A percentile compares a stretch with the other conserved stretches of the same genome.
phyloP scores from a whole-genome alignment of 371 early-diverging fungal genomes.

The Mucor indicus region DNA sequence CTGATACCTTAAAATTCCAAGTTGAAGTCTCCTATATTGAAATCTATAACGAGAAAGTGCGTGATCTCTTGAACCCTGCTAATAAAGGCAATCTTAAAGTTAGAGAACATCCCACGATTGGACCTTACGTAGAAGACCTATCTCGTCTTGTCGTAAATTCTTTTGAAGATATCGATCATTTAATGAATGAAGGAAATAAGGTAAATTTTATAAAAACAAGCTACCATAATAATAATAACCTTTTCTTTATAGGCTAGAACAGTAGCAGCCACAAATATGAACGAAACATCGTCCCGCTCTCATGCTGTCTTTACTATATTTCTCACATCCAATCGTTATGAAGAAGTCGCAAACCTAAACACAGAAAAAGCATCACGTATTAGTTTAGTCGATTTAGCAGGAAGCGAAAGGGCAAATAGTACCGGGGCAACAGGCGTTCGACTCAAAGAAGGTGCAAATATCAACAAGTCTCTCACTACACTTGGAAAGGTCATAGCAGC shows the following conservation, averaged over 20 bases:
- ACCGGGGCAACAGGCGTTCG: conserved; percentile 94
- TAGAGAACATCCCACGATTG: conserved; percentile 83
- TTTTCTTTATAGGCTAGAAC: conserved; percentile 55
- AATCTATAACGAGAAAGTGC: conserved; percentile 82
- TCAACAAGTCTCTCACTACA: conserved; percentile 92
- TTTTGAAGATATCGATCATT: conserved; percentile 68
- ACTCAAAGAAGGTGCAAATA: conserved; percentile 96
- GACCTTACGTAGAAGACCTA: conserved; percentile 89
- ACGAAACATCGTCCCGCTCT: conserved; percentile 86
- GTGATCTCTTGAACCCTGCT: conserved; percentile 81
- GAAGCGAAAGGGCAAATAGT: conserved; percentile 92
- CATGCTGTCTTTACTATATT: conserved; percentile 93
- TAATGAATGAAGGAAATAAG: conserved; percentile 87
- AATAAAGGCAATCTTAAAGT: conserved; percentile 75
- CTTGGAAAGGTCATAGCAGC: conserved; percentile 97
- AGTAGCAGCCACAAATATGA: conserved; percentile 96
- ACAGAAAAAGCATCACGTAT: conserved; percentile 73
- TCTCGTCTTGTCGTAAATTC: conserved; percentile 76
- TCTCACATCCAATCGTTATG: conserved; percentile 61
- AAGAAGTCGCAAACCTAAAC: conserved; percentile 49
- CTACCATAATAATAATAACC: background rate
- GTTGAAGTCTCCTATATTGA: conserved; percentile 86
- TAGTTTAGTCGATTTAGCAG: conserved; percentile 86
- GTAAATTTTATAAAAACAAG: no score
- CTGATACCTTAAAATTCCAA: conserved; percentile 50